These are phyloP conservation scores for Daldinia childiae DNA, from an alignment of 495 filamentous ascomycete species.

Conservation along the genomic window DNA sequence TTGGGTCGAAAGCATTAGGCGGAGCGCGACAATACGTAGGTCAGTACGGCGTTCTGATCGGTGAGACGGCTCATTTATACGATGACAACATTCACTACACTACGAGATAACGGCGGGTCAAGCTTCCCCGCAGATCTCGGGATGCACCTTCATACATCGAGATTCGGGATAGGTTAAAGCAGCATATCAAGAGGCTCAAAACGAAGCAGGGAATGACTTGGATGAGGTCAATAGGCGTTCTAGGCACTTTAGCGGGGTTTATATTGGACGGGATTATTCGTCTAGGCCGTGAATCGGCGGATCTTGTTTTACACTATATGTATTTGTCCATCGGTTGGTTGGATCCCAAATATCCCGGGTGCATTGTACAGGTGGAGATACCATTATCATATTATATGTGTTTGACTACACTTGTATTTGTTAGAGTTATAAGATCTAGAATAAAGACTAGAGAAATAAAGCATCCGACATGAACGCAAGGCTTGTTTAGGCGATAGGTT, in stretches of 20 bases:
- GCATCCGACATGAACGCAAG: background rate
- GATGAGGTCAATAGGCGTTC: conserved; percentile 40
- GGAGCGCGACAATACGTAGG: conserved; percentile 83
- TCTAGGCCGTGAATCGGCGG: conserved; percentile 31
- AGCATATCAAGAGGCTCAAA: conserved; percentile 24
- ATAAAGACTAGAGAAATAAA: conserved; percentile 10
- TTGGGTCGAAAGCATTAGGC: conserved; percentile 91
- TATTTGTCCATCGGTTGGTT: conserved; percentile 12
- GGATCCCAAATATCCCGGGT: conserved; percentile 9
- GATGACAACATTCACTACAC: conserved; percentile 22
- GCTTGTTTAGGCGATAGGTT: background rate
- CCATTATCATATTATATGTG: conserved; percentile 16
- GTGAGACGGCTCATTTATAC: conserved; percentile 23
- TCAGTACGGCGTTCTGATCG: conserved; percentile 47
- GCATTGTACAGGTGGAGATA: conserved; percentile 36
- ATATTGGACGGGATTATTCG: conserved; percentile 16
- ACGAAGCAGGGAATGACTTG: conserved; percentile 34
- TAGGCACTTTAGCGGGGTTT: conserved; percentile 23
- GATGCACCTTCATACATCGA: conserved; percentile 15
- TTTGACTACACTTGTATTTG: conserved; percentile 14
- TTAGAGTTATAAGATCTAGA: conserved; percentile 13
- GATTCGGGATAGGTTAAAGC: conserved; percentile 15
- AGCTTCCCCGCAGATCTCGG: conserved; percentile 18
- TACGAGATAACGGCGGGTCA: conserved; percentile 20
- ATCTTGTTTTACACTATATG: conserved; percentile 22